A percentile compares a stretch with the other conserved stretches of the same genome.
Evolutionary conservation across 2,329 filamentous ascomycete species (phyloP).

Genomic region (Aspergillus oerlinghausenensis): DNA sequence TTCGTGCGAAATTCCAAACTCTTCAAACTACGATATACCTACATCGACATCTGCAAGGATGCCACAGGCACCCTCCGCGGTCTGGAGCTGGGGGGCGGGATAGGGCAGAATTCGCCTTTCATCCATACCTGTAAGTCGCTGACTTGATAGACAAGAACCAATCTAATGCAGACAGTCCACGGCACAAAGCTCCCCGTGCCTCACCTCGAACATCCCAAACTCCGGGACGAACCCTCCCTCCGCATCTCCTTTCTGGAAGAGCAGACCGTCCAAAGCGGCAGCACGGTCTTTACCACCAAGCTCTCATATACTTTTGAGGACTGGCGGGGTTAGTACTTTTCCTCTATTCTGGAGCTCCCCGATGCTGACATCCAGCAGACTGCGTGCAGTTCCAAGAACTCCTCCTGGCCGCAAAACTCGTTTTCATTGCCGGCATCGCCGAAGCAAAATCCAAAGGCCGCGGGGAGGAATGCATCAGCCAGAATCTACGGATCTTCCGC

Average conservation of each 20-base stretch:
- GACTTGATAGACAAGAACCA: neutral
- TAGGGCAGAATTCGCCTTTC: constrained; percentile 33
- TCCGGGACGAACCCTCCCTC: constrained; percentile 29
- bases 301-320: constrained; percentile 41
- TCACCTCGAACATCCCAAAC: constrained; percentile 40
- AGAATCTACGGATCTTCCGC: constrained; percentile 39
- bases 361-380: constrained; percentile 21
- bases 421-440: constrained; percentile 40
- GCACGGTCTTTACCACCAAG: constrained; percentile 37
- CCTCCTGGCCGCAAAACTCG: constrained; percentile 33
- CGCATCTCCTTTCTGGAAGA: constrained; percentile 41
- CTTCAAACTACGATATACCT: constrained; percentile 38
- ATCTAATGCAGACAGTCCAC: constrained; percentile 22
- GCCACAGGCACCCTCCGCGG: constrained; percentile 30
- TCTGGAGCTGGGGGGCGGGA: constrained; percentile 35
- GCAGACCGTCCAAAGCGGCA: constrained; percentile 38
- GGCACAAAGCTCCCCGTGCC: constrained; percentile 37
- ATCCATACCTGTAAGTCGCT: constrained; percentile 35
- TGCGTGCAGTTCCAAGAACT: constrained; percentile 40
- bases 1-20: constrained; percentile 36
- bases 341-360: neutral
- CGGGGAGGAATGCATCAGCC: constrained; percentile 43
- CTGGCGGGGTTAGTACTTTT: constrained; percentile 30
- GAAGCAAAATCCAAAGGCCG: constrained; percentile 42
- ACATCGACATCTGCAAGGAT: constrained; percentile 39